phyloP scores from a whole-genome alignment of 495 filamentous ascomycete genomes.

The Tuber umbilicatum region DNA sequence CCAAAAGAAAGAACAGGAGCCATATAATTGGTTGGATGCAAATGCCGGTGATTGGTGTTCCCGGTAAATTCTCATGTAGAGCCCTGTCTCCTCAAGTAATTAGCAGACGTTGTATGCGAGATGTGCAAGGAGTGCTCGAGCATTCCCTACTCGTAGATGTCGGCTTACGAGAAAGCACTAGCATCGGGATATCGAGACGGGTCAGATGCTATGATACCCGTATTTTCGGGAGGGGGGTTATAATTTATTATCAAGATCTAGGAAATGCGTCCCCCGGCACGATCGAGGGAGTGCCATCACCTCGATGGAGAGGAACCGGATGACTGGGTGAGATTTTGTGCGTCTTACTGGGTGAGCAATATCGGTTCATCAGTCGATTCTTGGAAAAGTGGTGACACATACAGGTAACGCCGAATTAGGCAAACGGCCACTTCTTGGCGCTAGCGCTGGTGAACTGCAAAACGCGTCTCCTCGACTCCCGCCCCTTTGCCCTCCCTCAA shows the following conservation, averaged over 20 bases:
- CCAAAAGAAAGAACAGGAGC: neutral
- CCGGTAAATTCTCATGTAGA: neutral
- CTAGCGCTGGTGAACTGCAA: slow-evolving; percentile 25
- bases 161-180: neutral
- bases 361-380: neutral
- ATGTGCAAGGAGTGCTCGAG: neutral
- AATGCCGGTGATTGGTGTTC: neutral
- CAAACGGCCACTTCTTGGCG: neutral
- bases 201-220: neutral
- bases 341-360: slow-evolving; percentile 3
- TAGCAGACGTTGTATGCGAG: neutral
- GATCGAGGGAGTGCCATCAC: neutral
- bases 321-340: slow-evolving; percentile 2
- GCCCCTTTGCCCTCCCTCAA: slow-evolving; percentile 19
- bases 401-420: neutral
- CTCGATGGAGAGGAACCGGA: neutral
- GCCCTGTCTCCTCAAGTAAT: neutral
- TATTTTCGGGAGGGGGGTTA: neutral
- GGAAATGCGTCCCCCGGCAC: neutral
- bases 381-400: neutral
- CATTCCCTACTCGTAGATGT: neutral
- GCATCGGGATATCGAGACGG: neutral
- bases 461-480: slow-evolving; percentile 36
- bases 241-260: neutral
- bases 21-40: neutral